phyloP scores from a whole-genome alignment of 1,284 basidiomycete genomes.

The Calocybe gambosa region DNA sequence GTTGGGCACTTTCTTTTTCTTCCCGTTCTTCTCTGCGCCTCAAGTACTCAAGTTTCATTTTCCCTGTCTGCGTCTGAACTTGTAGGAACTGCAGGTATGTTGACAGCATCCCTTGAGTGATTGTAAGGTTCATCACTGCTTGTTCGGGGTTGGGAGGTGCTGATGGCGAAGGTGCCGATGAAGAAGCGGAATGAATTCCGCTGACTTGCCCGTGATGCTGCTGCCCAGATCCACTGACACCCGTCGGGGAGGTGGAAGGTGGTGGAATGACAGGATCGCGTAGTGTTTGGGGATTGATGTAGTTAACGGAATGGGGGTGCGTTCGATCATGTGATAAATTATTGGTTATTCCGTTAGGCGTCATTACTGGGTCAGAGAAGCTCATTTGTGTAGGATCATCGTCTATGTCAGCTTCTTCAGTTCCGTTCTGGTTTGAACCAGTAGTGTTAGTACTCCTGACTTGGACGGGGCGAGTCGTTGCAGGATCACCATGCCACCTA shows the following conservation, averaged over 20 bases:
- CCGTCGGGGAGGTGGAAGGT: conserved; percentile 15
- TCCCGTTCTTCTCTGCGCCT: conserved; percentile 58
- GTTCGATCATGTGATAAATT: conserved; percentile 15
- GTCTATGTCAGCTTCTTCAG: conserved; percentile 43
- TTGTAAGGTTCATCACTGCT: conserved; percentile 40
- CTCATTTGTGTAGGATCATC: conserved; percentile 38
- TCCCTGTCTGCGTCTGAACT: conserved; percentile 49
- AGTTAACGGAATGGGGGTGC: conserved; percentile 14
- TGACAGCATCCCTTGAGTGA: conserved; percentile 52
- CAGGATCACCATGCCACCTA: conserved; percentile 61
- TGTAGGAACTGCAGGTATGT: conserved; percentile 54
- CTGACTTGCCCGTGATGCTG: conserved; percentile 10
- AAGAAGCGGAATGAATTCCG: conserved; percentile 4
- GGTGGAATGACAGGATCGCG: conserved; percentile 18
- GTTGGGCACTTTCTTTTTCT: conserved; percentile 43
- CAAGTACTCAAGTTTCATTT: conserved; percentile 59
- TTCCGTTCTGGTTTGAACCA: conserved; percentile 24
- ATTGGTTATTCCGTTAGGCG: conserved; percentile 25
- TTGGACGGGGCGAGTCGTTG: conserved; percentile 39
- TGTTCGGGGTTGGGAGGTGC: conserved; percentile 25
- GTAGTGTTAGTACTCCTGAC: conserved; percentile 27
- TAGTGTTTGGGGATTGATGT: conserved; percentile 23
- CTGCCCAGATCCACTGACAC: conserved; percentile 10
- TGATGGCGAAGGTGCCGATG: conserved; percentile 12
- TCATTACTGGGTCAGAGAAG: conserved; percentile 29